Percentiles rank a stretch among this genome's conserved stretches.
Conservation (phyloP, 2,329 filamentous ascomycete genomes). For the Cladosporium phlei region DNA sequence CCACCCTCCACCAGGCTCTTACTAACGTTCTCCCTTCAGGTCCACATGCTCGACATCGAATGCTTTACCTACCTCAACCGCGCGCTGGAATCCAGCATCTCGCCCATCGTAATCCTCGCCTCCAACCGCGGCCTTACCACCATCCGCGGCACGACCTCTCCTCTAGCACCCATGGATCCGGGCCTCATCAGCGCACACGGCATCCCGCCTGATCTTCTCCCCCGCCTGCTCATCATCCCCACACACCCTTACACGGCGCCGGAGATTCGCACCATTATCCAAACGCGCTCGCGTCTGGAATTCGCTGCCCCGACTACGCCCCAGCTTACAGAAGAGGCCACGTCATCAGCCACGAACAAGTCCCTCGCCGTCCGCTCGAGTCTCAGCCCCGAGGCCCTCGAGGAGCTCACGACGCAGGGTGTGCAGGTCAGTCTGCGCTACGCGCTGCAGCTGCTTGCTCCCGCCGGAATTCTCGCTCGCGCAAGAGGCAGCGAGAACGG, state of each 20-base stretch:
- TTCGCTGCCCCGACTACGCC: constrained; percentile 33
- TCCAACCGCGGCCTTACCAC: constrained; percentile 93
- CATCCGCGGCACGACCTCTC: constrained; percentile 65
- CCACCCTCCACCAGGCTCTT: constrained; percentile 20
- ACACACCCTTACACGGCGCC: constrained; percentile 82
- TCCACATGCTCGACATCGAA: constrained; percentile 99
- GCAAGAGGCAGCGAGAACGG: constrained; percentile 47
- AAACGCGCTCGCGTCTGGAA: constrained; percentile 60
- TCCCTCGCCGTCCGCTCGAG: constrained; percentile 69
- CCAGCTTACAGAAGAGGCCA: constrained; percentile 26
- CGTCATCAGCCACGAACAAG: constrained; percentile 16
- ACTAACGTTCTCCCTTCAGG: constrained; percentile 50
- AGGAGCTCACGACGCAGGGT: constrained; percentile 81
- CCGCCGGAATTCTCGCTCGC: constrained; percentile 83
- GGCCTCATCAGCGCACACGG: constrained; percentile 78
- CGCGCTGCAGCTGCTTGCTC: constrained; percentile 84
- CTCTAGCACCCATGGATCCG: constrained; percentile 52
- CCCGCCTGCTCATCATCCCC: constrained; percentile 90
- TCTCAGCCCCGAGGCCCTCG: constrained; percentile 75
- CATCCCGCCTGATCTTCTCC: constrained; percentile 87
- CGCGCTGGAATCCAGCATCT: constrained; percentile 90
- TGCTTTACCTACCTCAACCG: constrained; percentile 99
- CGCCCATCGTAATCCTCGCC: constrained; percentile 93
- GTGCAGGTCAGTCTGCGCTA: constrained; percentile 87
- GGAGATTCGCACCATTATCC: constrained; percentile 90